phyloP scores from a whole-genome alignment of 495 filamentous ascomycete genomes.

The Daldinia concentrica region DNA sequence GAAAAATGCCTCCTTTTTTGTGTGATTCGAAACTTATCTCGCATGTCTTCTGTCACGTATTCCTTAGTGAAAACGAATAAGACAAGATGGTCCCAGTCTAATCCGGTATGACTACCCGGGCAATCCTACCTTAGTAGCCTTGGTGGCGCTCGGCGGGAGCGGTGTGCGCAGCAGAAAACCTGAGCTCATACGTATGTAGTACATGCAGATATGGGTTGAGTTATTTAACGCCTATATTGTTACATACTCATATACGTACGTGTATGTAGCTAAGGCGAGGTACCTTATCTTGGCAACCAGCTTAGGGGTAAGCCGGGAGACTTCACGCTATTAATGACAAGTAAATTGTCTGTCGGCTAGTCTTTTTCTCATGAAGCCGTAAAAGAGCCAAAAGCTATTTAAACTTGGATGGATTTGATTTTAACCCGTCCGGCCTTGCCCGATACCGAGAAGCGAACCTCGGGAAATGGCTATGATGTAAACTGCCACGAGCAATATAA shows the following conservation, averaged over 20 bases:
- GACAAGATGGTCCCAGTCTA: constrained; percentile 19
- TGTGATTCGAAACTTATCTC: constrained; percentile 35
- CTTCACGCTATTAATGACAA: not conserved
- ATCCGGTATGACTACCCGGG: constrained; percentile 36
- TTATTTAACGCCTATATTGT: constrained; percentile 25
- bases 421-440: constrained; percentile 39
- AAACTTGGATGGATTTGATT: constrained; percentile 14
- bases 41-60: not conserved
- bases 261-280: constrained; percentile 1
- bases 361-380: not conserved
- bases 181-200: not conserved
- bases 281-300: not conserved
- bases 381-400: constrained; percentile 9
- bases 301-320: too few species aligned
- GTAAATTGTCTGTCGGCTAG: constrained; percentile 10
- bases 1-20: constrained; percentile 10
- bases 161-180: constrained; percentile 11
- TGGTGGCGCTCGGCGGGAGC: constrained; percentile 5
- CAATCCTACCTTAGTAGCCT: constrained; percentile 13
- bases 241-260: not conserved
- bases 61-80: not conserved
- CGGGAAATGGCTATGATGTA: constrained; percentile 34
- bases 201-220: constrained; percentile 22
- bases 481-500: constrained; percentile 14
- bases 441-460: constrained; percentile 33